Conservation (phyloP, 352 stramenopile genomes). For the Globisporangium paroecandrum region DNA sequence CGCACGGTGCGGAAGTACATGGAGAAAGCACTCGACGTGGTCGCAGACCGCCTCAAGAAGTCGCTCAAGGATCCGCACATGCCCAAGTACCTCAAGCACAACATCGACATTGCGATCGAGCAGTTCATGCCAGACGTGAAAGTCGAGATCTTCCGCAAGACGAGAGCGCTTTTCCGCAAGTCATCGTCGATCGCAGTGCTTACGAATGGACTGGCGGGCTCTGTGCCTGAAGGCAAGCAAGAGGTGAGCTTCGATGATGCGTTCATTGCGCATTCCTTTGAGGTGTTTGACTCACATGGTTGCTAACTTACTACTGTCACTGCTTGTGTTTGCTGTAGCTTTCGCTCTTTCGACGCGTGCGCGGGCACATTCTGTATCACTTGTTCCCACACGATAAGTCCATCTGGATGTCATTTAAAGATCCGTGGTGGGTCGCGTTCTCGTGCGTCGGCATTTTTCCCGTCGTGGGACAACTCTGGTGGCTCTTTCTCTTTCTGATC, state of each 20-base stretch:
- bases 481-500: constrained; percentile 86
- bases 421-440: constrained; percentile 79
- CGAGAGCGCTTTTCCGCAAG: constrained; percentile 63
- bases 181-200: constrained; percentile 11
- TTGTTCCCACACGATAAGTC: constrained; percentile 86
- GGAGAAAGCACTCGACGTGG: constrained; percentile 74
- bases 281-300: neutral
- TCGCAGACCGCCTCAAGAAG: constrained; percentile 68
- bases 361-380: constrained; percentile 83
- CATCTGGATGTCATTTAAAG: constrained; percentile 83
- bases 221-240: neutral
- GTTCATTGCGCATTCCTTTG: neutral
- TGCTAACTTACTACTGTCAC: neutral
- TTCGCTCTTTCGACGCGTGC: constrained; percentile 40
- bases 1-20: constrained; percentile 73
- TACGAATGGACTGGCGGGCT: neutral
- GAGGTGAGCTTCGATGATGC: constrained; percentile 11
- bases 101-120: constrained; percentile 83
- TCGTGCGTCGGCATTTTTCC: constrained; percentile 80
- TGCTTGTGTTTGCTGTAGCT: constrained; percentile 19
- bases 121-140: constrained; percentile 89
- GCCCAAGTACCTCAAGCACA: constrained; percentile 75
- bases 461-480: constrained; percentile 86
- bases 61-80: constrained; percentile 84
- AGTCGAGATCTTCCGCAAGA: constrained; percentile 87